Base-by-base conservation (phyloP, 306 rosid genomes). In the Rosa chinensis region DNA sequence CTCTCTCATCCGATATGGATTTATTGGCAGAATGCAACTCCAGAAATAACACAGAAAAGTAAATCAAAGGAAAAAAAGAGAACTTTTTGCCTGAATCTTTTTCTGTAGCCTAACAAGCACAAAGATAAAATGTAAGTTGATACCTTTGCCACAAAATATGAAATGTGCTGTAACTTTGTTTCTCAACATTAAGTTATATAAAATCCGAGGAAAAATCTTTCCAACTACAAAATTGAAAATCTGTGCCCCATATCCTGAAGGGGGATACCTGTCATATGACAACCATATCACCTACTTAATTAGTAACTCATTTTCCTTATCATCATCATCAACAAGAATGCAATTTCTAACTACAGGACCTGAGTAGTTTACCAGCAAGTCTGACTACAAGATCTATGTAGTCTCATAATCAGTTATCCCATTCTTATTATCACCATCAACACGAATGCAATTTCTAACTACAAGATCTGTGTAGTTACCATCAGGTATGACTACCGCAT, bases 211-310 rank as follows among this genome's bases (percentile, higher is more conserved):
- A 85, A 87, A 85, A 86, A 82, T 84, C 85, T 85, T 80, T 79
- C 87, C 76, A 84, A 81, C 86, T 89, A 87, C 90, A 90, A 90
- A 89, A 87, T 86, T 82, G 88, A 90, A 90, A 87, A 84, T 88
- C 75, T 77, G 88, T 80, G 82, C 78, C 88, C 80, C 76, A 70
- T 79, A 78, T 66, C 76, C 83, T 77, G 58, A 43, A 83, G 85
- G 80, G 87, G 79, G 77, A 85, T 42, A 75, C 63, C 82, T 81
- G 80, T 61, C 50, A 66, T 53, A 49, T 61, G 48, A 35, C 78
- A 63, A 75, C 76, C 59, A 44, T 76, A 84, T 75, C 67, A 69
- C 85, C 88, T 86, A 84, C 81, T 76, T 70, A 77, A 82, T 50
- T 66, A 79, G 42, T 66, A 80, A 77, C 75, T 79, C 79, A 50